Percentiles rank a stretch among this genome's conserved stretches.
phyloP scores from a whole-genome alignment of 169 alveolate species.

The Plasmodium chabaudi region DNA sequence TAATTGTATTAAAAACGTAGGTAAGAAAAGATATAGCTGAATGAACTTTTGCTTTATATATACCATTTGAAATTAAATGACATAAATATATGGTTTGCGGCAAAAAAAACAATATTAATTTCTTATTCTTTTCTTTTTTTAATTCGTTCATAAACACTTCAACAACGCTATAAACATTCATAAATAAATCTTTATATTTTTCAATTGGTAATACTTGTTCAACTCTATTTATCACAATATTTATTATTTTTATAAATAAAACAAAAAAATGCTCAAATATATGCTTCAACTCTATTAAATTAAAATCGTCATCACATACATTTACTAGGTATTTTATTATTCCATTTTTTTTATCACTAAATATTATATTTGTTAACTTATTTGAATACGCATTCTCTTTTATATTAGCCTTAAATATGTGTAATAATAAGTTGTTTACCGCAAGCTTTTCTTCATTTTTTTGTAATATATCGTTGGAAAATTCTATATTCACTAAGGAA shows the following conservation, averaged over 20 bases:
- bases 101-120: slow-evolving; percentile 19
- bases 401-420: slow-evolving; percentile 42
- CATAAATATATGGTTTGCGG: slow-evolving; percentile 52
- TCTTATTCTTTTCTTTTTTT: slow-evolving; percentile 48
- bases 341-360: slow-evolving; percentile 45
- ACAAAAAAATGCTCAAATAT: slow-evolving; percentile 56
- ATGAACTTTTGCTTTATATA: slow-evolving; percentile 46
- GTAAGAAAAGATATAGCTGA: slow-evolving; percentile 33
- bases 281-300: slow-evolving; percentile 19
- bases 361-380: slow-evolving; percentile 34
- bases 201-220: slow-evolving; percentile 26
- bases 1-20: slow-evolving; percentile 29
- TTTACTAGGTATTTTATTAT: slow-evolving; percentile 29
- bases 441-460: slow-evolving; percentile 42
- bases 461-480: slow-evolving; percentile 5
- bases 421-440: slow-evolving; percentile 21
- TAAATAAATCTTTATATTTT: slow-evolving; percentile 42
- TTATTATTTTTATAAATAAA: slow-evolving; percentile 55
- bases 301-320: slow-evolving; percentile 38
- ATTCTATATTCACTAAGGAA: slow-evolving; percentile 40
- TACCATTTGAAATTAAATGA: slow-evolving; percentile 32
- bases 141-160: slow-evolving; percentile 63
- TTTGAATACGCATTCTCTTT: slow-evolving; percentile 32
- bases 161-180: slow-evolving; percentile 36
- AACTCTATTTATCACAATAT: slow-evolving; percentile 41